phyloP scores from a whole-genome alignment of 441 rosid genomes.

The Flueggea neowawraea region DNA sequence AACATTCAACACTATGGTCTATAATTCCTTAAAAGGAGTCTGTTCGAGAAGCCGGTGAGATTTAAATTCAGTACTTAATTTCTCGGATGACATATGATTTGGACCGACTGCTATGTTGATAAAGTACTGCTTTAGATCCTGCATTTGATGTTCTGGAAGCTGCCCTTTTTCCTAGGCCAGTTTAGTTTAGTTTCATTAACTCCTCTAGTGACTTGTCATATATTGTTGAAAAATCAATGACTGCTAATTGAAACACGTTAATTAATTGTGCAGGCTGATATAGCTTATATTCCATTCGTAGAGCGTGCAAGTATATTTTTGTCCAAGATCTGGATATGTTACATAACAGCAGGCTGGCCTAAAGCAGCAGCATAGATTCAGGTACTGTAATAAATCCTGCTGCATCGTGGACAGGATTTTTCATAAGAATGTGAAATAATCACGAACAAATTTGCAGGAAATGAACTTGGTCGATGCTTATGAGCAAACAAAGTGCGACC shows the following conservation, averaged over 20 bases:
- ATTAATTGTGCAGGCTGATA: conserved; percentile 1
- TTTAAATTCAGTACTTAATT: too few relatives aligned
- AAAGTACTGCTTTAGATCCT: neutral
- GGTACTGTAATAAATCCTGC: too few relatives aligned
- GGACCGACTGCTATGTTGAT: too few relatives aligned
- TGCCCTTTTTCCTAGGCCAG: neutral
- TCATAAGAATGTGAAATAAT: too few relatives aligned
- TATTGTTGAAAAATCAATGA: too few relatives aligned
- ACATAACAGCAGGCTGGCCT: conserved; percentile 1
- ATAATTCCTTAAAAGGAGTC: conserved; percentile 1
- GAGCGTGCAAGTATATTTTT: neutral
- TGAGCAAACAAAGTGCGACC: conserved; percentile 57
- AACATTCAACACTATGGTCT: neutral
- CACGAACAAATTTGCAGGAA: conserved; percentile 40
- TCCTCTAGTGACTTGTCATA: too few relatives aligned
- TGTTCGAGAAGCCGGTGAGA: too few relatives aligned
- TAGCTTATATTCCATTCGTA: conserved; percentile 1
- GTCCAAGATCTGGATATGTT: neutral
- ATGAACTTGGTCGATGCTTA: conserved; percentile 72
- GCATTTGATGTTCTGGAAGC: conserved; percentile 7
- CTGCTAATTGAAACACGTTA: too few relatives aligned
- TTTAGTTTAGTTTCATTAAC: too few relatives aligned
- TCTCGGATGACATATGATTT: too few relatives aligned
- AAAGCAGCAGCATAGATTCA: neutral
- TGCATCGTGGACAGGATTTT: too few relatives aligned